phyloP scores from a whole-genome alignment of 768 basidiomycete species.

The Neoboletus brunneissimus region DNA sequence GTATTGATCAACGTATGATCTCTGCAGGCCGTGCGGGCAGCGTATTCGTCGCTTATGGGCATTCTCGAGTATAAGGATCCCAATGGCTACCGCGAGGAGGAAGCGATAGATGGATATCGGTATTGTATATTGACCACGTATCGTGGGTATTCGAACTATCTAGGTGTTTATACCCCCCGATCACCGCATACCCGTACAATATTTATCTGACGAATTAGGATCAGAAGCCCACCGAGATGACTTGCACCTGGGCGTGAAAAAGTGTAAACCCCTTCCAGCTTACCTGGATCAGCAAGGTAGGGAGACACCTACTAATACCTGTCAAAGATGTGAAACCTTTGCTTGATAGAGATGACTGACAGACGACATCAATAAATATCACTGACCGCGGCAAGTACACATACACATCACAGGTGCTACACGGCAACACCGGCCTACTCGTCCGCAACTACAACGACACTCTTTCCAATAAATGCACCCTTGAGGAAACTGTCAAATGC shows the following conservation, averaged over 20 bases:
- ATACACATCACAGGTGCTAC: neutral
- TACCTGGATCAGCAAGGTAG: too few relatives aligned
- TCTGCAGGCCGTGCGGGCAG: constrained; percentile 18
- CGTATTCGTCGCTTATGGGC: constrained; percentile 19
- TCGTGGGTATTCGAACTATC: neutral
- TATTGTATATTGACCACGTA: neutral
- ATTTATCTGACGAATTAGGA: neutral
- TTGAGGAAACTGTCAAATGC: constrained; percentile 7
- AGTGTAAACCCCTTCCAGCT: neutral
- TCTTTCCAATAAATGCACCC: constrained; percentile 8
- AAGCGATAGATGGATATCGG: neutral
- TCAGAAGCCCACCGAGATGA: neutral
- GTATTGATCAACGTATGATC: constrained; percentile 11
- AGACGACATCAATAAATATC: neutral
- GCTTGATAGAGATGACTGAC: neutral
- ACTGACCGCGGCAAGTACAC: neutral
- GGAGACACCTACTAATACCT: too few relatives aligned
- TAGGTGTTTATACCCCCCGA: neutral
- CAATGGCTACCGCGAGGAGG: neutral
- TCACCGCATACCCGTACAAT: too few relatives aligned
- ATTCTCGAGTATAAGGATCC: neutral
- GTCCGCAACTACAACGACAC: constrained; percentile 6
- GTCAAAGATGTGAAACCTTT: neutral
- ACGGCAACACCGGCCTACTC: neutral
- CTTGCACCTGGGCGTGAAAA: neutral